Percentiles rank a stretch among this genome's conserved stretches.
phyloP scores from a whole-genome alignment of 192 early-diverging fungal species.

The Backusella sp. region DNA sequence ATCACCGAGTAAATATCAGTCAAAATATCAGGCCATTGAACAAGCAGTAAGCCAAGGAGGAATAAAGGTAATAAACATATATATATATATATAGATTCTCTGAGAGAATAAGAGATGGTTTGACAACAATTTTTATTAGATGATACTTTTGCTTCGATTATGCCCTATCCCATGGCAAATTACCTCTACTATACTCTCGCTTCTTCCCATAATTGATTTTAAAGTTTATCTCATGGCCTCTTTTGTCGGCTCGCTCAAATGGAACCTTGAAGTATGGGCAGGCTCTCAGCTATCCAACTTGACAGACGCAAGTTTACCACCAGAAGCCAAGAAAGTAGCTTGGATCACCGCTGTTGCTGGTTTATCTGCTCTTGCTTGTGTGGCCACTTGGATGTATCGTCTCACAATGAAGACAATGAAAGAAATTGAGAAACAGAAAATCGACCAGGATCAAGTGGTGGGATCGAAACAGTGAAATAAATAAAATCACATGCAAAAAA shows the following conservation, averaged over 20 bases:
- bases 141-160: slow-evolving; percentile 27
- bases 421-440: background rate
- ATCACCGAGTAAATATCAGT: background rate
- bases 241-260: slow-evolving; percentile 13
- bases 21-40: slow-evolving; percentile 22
- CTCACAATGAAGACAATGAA: slow-evolving; percentile 27
- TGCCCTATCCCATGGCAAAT: slow-evolving; percentile 34
- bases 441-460: background rate
- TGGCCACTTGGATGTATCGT: slow-evolving; percentile 27
- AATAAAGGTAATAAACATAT: slow-evolving; percentile 13
- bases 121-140: slow-evolving; percentile 6
- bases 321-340: slow-evolving; percentile 12
- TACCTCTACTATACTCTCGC: slow-evolving; percentile 15
- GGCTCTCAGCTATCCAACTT: slow-evolving; percentile 29
- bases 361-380: slow-evolving; percentile 1
- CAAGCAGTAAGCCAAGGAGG: slow-evolving; percentile 33
- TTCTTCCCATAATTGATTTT: slow-evolving; percentile 11
- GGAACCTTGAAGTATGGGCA: slow-evolving; percentile 28
- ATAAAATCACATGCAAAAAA: background rate
- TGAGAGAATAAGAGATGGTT: background rate
- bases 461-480: background rate
- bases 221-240: slow-evolving; percentile 16
- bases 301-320: slow-evolving; percentile 24
- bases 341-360: slow-evolving; percentile 10
- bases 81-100: background rate